Base-by-base conservation (phyloP, 345 rosid genomes). In the Schrenkiella parvula region DNA sequence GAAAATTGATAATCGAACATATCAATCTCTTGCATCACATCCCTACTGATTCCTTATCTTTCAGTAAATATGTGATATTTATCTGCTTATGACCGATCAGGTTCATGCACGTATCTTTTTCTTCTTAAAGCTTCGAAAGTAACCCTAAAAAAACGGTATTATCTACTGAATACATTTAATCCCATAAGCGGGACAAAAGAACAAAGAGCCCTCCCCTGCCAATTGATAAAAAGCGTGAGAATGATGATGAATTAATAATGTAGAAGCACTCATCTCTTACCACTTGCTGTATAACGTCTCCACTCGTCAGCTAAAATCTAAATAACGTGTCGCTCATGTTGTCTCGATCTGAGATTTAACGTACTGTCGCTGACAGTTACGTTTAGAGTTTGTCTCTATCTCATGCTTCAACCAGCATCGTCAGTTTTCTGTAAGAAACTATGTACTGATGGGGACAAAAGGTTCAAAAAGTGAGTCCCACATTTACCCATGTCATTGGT, bases 361-460 rank as follows among this genome's bases (percentile, higher is more conserved):
- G n/a, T n/a, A 73, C 58, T 67, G 64, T 67, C 23, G 32, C 22
- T 50, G 74, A 75, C 42, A 61, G 64, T 60, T 68, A 68, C 74
- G 6, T 32, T 23, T 41, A 35, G 25, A 26, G 13, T 76, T 76
- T 76, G 79, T 76, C 60, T 62, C 48, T 18, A 76, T 70, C 66
- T 55, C 70, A 9, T 29, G 25, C 29, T 64, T 66, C 73, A 63
- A 53, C 10, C 43, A 76, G 21, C 46, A 76, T 71, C 79, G 79
- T 76, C 79, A 35, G 43, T 76, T 68, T 55, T 54, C 4, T 8
- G 12, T 17, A 53, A 37, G 34, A 52, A 52, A 72, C 70, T 31
- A 15, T 51, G 28, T 22, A 66, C 52, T 21, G 64, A 62, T 53
- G 28, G 29, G 26, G 19, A 68, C 74, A 51, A 55, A 54, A 68